Base-by-base conservation (phyloP, 306 rosid genomes). In the Dryas drummondii region DNA sequence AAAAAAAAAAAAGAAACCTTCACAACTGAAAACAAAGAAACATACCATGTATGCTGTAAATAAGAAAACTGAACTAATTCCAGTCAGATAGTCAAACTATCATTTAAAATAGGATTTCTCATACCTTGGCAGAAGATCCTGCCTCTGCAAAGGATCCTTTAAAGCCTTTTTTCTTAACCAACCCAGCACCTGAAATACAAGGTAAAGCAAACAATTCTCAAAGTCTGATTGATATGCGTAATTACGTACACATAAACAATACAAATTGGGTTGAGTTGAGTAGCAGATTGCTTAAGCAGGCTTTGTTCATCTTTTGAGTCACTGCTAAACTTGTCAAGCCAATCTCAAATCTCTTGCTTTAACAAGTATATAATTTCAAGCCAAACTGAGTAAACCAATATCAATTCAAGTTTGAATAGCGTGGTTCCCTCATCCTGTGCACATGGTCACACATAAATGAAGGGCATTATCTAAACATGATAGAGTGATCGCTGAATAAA, bases 61-160 rank as follows among this genome's bases (percentile, higher is more conserved):
- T 40, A 46, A 42, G 50, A 9, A 50, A 70, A 37, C 2, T 17
- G 42, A 59, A 11, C 42, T 4, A 45, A 40, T 22, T 55, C 37
- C 53, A 13, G 5, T 41, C 19, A 7, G 0, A 68, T 16, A 4
- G 10, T 10, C 7, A 51, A 73, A 80, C 72, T 42, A 41, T 32
- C 6, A 44, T 45, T n/a, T 53, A 49, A 57, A 76, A 63, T 16
- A 22, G 5, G 76, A 77, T 59, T 50, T 66, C 49, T 61, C 66
- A 42, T 71, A 91, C 98, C 97, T 91, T 94, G 1, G 97, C 98
- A 74, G 70, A 84, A 70, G 98, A 89, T 73, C 92, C 97, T 0
- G 97, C 99, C 59, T 94, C 97, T 63, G 77, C 84, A 80, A 92
- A 89, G 51, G 99, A 94, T 68, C 96, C 99, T 78, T 92, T 94